phyloP scores from a whole-genome alignment of 1,139 yeast genomes.

The Zygosaccharomyces pseudobailii region DNA sequence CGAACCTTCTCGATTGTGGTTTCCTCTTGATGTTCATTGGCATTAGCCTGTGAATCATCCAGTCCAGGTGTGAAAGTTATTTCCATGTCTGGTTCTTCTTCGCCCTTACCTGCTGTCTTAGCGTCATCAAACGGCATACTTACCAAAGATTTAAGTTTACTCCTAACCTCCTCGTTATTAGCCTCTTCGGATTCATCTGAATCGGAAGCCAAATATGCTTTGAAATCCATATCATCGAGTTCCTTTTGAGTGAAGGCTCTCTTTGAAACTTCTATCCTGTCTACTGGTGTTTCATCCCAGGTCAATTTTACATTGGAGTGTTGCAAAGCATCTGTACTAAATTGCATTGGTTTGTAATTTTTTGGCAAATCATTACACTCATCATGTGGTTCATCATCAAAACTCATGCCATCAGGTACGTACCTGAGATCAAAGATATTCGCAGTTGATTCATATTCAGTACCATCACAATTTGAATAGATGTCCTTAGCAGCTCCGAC shows the following conservation, averaged over 20 bases:
- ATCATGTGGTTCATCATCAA: constrained; percentile 74
- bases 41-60: constrained; percentile 40
- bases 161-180: constrained; percentile 39
- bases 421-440: constrained; percentile 89
- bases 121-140: constrained; percentile 41
- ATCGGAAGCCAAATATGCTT: constrained; percentile 91
- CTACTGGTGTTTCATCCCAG: constrained; percentile 98
- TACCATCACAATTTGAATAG: constrained; percentile 85
- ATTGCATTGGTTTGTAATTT: constrained; percentile 73
- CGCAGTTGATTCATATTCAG: constrained; percentile 95
- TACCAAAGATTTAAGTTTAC: constrained; percentile 62
- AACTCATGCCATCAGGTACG: constrained; percentile 86
- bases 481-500: constrained; percentile 67
- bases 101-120: constrained; percentile 40
- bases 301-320: constrained; percentile 90
- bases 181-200: constrained; percentile 57
- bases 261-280: constrained; percentile 71
- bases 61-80: constrained; percentile 92
- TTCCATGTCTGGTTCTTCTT: constrained; percentile 84
- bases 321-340: constrained; percentile 89
- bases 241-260: constrained; percentile 86
- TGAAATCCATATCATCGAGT: constrained; percentile 92
- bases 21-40: constrained; percentile 51
- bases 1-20: constrained; percentile 76
- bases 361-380: constrained; percentile 66